These are phyloP conservation scores for Lachnellula occidentalis DNA, from an alignment of 2,329 filamentous ascomycete genomes.

Conservation along the genomic window DNA sequence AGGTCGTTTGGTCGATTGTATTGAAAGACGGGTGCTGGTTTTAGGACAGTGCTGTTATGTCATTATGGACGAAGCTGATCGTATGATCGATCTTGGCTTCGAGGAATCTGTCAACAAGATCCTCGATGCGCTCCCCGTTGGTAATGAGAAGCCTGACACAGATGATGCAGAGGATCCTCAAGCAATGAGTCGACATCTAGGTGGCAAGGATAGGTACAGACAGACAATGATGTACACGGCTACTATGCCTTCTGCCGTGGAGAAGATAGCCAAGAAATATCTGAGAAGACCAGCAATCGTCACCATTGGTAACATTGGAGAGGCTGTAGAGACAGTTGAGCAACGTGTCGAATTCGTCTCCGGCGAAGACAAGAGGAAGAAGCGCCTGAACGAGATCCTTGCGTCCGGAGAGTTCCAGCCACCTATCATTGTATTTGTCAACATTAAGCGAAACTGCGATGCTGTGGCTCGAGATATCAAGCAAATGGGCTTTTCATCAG, in stretches of 20 bases:
- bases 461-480: slow-evolving; percentile 92
- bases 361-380: slow-evolving; percentile 94
- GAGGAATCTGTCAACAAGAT: slow-evolving; percentile 98
- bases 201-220: slow-evolving; percentile 73
- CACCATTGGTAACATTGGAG: slow-evolving; percentile 88
- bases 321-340: slow-evolving; percentile 96
- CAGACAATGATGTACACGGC: slow-evolving; percentile 99
- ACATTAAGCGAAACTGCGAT: slow-evolving; percentile 99
- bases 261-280: slow-evolving; percentile 96
- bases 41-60: slow-evolving; percentile 96
- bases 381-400: slow-evolving; percentile 87
- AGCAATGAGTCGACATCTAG: slow-evolving; percentile 77
- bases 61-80: slow-evolving; percentile 99
- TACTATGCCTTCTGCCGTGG: slow-evolving; percentile 89
- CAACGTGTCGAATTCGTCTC: slow-evolving; percentile 89
- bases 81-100: slow-evolving; percentile 98
- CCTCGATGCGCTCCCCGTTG: slow-evolving; percentile 83
- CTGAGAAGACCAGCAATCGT: slow-evolving; percentile 88
- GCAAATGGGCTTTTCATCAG: slow-evolving; percentile 81
- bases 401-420: slow-evolving; percentile 72
- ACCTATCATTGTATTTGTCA: slow-evolving; percentile 98
- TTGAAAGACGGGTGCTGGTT: slow-evolving; percentile 86
- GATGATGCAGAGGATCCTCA: slow-evolving; percentile 83
- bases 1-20: slow-evolving; percentile 93
- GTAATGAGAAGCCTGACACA: slow-evolving; percentile 90